Evolutionary conservation across 2,329 filamentous ascomycete species (phyloP), one percentile per base, ranked within the genome.

Genomic region (Catunica adiposa): DNA sequence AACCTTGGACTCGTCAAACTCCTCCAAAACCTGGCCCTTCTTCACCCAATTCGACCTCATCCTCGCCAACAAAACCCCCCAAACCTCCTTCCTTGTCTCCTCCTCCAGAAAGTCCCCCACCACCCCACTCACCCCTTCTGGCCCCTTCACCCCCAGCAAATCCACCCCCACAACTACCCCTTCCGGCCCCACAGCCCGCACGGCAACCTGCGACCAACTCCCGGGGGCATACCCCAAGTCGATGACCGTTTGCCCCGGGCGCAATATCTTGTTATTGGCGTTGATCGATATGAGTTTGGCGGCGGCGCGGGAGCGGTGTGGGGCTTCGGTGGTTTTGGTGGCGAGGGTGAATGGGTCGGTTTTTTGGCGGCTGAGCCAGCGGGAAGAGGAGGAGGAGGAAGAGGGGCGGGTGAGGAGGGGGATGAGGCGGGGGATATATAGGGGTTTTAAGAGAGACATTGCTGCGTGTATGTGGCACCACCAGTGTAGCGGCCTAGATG

Each of bases 221-320:
- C 83, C 83, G 25, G 83, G 83, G 9, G 87, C 87, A 67, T 85
- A 94, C 37, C 86, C 86, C 61, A 98, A 72, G 69, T 98, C 92
- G 53, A 98, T 82, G 1, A 98, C 84, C 0, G 87, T 94, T 67
- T 94, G 84, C 1, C 86, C 86, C 4, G 72, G 75, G 59, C 75
- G 80, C 69, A 98, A 96, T 20, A 98, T 69, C 53, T 73, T 79
- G 68, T 94, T 84, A 63, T 85, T 87, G 17, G 81, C 72, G 69
- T 97, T 84, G 69, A 98, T 86, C 74, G 96, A 86, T 17, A 96
- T 69, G 8, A 98, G 73, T 68, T 98, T 98, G 68, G 92, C 96
- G 0, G 89, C 92, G 25, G 92, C 92, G 60, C 92, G 80, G 63
- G 88, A 94, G 69, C 90, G 96, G 57, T 96, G 71, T 0, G 83